A percentile compares a stretch with the other conserved stretches of the same genome.
Conservation (phyloP, 164 flowering plant genomes). For the Umbellularia californica region DNA sequence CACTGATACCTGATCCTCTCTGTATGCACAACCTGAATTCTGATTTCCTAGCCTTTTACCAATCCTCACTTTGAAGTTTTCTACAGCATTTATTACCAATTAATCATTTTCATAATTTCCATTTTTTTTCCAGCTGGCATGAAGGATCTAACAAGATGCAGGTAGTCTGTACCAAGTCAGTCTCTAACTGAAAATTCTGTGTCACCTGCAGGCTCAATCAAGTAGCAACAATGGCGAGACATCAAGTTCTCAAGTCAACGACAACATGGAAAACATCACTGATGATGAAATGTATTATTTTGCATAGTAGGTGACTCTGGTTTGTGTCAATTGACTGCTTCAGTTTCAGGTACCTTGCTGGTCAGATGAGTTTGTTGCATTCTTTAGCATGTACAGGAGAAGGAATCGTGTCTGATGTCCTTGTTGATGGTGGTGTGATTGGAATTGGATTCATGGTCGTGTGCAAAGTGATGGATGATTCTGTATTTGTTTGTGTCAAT, state of each 20-base stretch:
- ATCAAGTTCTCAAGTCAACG: conserved; percentile 16
- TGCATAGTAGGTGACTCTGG: conserved; percentile 9
- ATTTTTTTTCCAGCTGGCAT: too few species aligned
- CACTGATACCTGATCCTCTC: too few species aligned
- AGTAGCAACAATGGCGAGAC: conserved; percentile 17
- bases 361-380: not conserved
- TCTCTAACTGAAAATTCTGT: not conserved
- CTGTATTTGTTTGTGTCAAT: not conserved
- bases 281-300: conserved; percentile 20
- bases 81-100: too few species aligned
- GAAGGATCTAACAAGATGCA: too few species aligned
- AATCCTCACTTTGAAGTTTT: too few species aligned
- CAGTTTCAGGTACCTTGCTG: not conserved
- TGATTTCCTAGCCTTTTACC: too few species aligned
- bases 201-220: conserved; percentile 47
- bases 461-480: not conserved
- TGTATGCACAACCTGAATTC: too few species aligned
- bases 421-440: not conserved
- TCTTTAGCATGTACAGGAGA: not conserved
- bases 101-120: too few species aligned
- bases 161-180: too few species aligned
- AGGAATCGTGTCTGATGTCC: not conserved
- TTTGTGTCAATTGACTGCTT: not conserved
- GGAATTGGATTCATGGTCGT: not conserved
- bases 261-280: conserved; percentile 22